phyloP scores from a whole-genome alignment of 441 rosid genomes.

The Pelargonium cotyledonis region DNA sequence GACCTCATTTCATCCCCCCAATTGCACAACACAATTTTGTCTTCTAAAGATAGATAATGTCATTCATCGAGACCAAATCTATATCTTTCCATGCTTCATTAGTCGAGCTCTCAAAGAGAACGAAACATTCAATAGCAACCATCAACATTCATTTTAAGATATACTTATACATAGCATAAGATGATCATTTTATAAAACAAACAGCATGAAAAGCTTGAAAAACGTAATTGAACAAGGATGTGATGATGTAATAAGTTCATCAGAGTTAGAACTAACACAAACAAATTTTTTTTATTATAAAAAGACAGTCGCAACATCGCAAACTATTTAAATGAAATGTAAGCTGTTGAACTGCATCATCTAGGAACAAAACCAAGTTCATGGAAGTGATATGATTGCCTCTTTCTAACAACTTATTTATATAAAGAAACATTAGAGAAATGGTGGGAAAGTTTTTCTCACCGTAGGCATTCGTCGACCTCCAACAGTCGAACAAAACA shows the following conservation, averaged over 20 bases:
- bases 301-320: background rate
- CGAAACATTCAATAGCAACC: background rate
- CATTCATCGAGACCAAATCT: background rate
- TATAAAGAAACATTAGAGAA: background rate
- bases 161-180: background rate
- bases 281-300: background rate
- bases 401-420: background rate
- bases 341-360: background rate
- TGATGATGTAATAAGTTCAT: background rate
- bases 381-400: background rate
- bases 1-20: background rate
- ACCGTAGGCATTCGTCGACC: conserved; percentile 56
- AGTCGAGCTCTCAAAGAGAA: background rate
- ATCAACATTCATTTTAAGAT: background rate
- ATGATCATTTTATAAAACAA: background rate
- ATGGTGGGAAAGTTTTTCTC: conserved; percentile 24
- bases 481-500: conserved; percentile 55
- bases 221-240: background rate
- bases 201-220: background rate
- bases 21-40: background rate
- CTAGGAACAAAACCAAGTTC: background rate
- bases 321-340: background rate
- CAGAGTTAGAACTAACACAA: background rate
- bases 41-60: background rate
- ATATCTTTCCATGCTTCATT: background rate